A percentile compares a stretch with the other conserved stretches of the same genome.
These are phyloP conservation scores for Metschnikowia reukaufii DNA, from an alignment of 805 yeast genomes.

Conservation along the genomic window DNA sequence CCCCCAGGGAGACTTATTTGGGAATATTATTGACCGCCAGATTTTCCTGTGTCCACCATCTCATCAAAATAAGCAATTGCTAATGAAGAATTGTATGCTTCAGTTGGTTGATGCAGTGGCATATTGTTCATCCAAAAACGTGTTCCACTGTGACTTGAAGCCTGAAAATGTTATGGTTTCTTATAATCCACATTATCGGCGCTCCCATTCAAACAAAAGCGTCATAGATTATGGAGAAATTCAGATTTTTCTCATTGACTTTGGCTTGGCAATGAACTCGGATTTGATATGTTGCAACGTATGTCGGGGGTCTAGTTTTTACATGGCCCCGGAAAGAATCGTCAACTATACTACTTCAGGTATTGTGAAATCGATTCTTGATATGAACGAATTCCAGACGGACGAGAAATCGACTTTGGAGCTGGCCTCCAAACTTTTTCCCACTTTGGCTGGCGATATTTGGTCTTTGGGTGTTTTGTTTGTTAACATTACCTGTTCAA, in stretches of 20 bases:
- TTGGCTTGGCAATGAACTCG: constrained; percentile 78
- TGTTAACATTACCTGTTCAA: constrained; percentile 74
- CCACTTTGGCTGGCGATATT: constrained; percentile 76
- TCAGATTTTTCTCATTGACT: constrained; percentile 71
- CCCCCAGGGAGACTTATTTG: constrained; percentile 82
- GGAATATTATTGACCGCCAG: constrained; percentile 75
- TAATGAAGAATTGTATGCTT: constrained; percentile 44
- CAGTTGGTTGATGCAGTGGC: constrained; percentile 40
- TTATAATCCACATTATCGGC: constrained; percentile 28
- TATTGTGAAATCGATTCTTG: constrained; percentile 27
- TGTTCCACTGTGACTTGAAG: constrained; percentile 45
- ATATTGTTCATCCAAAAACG: constrained; percentile 31
- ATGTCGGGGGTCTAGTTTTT: constrained; percentile 84
- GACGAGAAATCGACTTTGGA: constrained; percentile 17
- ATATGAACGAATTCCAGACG: constrained; percentile 29
- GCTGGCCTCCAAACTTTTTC: constrained; percentile 43
- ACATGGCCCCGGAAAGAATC: constrained; percentile 91
- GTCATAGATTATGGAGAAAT: constrained; percentile 47
- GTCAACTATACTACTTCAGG: constrained; percentile 41
- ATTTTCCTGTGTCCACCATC: constrained; percentile 55
- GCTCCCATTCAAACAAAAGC: constrained; percentile 13
- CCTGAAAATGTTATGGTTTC: constrained; percentile 43
- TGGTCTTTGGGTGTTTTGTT: constrained; percentile 86
- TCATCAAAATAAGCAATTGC: constrained; percentile 47
- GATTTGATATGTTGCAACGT: constrained; percentile 60